phyloP scores from a whole-genome alignment of 441 rosid genomes.

The Raphanus hybrid region DNA sequence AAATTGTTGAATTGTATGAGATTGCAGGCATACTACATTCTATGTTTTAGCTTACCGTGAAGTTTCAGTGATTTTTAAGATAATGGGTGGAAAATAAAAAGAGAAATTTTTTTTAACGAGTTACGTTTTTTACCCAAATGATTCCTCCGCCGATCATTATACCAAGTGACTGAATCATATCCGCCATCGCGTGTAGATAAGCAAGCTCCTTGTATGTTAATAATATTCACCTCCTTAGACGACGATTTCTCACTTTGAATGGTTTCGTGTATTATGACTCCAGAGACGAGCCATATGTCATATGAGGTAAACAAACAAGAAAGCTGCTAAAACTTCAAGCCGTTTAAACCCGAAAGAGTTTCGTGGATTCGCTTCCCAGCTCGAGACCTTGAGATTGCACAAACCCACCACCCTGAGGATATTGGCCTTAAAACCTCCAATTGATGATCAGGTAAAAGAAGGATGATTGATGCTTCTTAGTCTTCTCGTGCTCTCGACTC shows the following conservation, averaged over 20 bases:
- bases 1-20: background rate
- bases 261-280: too few species aligned
- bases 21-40: background rate
- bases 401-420: constrained; percentile 49
- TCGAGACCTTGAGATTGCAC: constrained; percentile 52
- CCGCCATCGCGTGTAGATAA: constrained; percentile 68
- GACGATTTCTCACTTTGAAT: constrained; percentile 24
- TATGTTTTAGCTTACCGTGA: background rate
- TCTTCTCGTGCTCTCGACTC: constrained; percentile 54
- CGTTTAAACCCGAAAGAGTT: constrained; percentile 71
- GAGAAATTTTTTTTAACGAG: background rate
- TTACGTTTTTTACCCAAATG: constrained; percentile 52
- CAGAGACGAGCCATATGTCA: constrained; percentile 71
- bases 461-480: constrained; percentile 52
- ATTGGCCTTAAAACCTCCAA: constrained; percentile 64
- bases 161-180: constrained; percentile 75
- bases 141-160: constrained; percentile 74
- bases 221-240: constrained; percentile 46
- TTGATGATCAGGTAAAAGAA: constrained; percentile 51
- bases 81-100: background rate
- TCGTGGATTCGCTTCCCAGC: constrained; percentile 60
- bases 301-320: constrained; percentile 55
- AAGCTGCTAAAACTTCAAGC: constrained; percentile 78
- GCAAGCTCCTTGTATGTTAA: constrained; percentile 72
- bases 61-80: background rate